Conservation (phyloP, 1,139 yeast genomes). For the Candida sanyaensis region DNA sequence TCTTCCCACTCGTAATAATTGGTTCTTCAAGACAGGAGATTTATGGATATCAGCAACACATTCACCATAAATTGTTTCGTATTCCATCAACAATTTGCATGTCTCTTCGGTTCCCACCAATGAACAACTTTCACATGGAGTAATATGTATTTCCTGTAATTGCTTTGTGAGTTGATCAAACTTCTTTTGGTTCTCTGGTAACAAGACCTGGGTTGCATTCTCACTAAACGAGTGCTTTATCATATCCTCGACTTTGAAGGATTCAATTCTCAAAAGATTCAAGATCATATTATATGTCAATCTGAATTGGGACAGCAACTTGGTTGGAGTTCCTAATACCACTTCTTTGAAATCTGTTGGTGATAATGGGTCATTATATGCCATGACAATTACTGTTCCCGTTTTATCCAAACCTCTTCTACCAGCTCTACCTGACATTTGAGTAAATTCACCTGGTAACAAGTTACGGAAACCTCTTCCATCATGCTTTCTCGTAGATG, state of each 20-base stretch:
- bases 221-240: slow-evolving; percentile 94
- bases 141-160: slow-evolving; percentile 39
- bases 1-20: slow-evolving; percentile 57
- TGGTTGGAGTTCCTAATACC: slow-evolving; percentile 85
- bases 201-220: slow-evolving; percentile 77
- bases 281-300: slow-evolving; percentile 94
- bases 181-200: slow-evolving; percentile 82
- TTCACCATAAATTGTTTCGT: slow-evolving; percentile 43
- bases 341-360: slow-evolving; percentile 71
- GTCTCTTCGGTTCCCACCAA: slow-evolving; percentile 45
- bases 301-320: slow-evolving; percentile 87
- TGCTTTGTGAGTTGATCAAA: slow-evolving; percentile 55
- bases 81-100: slow-evolving; percentile 46
- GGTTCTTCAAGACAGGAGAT: slow-evolving; percentile 46
- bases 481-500: slow-evolving; percentile 84
- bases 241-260: slow-evolving; percentile 94
- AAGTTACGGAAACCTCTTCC: slow-evolving; percentile 80
- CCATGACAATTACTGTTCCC: slow-evolving; percentile 96
- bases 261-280: slow-evolving; percentile 88
- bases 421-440: slow-evolving; percentile 99
- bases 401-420: slow-evolving; percentile 93
- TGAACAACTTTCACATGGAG: slow-evolving; percentile 38
- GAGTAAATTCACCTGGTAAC: slow-evolving; percentile 95
- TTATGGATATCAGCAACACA: slow-evolving; percentile 51
- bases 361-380: slow-evolving; percentile 70